phyloP scores from a whole-genome alignment of 306 rosid genomes.

The Prunus mira region DNA sequence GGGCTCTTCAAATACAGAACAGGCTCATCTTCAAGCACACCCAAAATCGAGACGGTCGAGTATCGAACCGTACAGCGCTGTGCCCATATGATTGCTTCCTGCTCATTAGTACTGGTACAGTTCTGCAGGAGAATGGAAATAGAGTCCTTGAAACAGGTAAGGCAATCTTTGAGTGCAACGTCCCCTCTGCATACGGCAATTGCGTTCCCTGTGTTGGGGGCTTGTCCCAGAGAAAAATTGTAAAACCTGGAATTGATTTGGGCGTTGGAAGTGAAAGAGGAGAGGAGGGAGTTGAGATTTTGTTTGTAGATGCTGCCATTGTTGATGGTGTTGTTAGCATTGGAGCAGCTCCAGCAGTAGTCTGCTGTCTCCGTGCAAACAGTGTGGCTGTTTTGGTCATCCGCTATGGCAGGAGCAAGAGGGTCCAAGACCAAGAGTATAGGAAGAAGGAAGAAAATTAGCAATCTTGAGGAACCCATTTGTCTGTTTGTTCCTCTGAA shows the following conservation, averaged over 20 bases:
- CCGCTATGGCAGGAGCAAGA: background rate
- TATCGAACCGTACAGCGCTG: background rate
- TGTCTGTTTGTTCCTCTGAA: background rate
- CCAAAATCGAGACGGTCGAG: slow-evolving; percentile 4
- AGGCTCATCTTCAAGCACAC: background rate
- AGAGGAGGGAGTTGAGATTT: background rate
- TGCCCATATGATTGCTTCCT: slow-evolving; percentile 2
- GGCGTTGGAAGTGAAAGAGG: background rate
- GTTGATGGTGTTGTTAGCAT: background rate
- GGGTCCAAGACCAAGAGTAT: background rate
- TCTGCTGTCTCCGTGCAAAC: background rate
- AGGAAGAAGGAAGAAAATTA: background rate
- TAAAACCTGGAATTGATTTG: background rate
- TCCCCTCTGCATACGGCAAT: no score
- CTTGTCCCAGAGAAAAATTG: background rate
- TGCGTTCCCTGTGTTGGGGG: background rate
- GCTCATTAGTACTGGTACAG: background rate
- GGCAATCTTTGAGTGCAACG: no score
- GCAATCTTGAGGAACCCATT: background rate
- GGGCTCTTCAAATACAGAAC: background rate
- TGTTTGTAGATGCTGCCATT: background rate
- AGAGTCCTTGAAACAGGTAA: no score
- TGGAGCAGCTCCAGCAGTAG: slow-evolving; percentile 15
- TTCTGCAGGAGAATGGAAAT: background rate
- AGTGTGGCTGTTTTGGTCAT: background rate